These are phyloP conservation scores for Teunomyces aglyptinius DNA, from an alignment of 805 yeast genomes.

Conservation along the genomic window DNA sequence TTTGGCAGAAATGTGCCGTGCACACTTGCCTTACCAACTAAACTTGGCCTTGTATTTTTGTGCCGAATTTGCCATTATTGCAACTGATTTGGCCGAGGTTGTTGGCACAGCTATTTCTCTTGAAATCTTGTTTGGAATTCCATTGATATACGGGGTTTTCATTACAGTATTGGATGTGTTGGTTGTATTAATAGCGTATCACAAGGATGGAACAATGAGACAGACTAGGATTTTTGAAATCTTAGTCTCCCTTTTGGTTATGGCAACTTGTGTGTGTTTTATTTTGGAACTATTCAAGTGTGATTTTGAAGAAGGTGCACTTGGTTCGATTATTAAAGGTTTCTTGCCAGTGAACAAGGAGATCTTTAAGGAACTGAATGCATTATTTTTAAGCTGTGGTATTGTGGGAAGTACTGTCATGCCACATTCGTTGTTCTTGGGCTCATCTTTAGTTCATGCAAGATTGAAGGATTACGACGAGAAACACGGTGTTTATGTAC, in stretches of 20 bases:
- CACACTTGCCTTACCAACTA: slow-evolving; percentile 64
- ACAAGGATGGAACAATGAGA: slow-evolving; percentile 69
- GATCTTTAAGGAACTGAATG: slow-evolving; percentile 33
- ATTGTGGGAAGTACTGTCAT: slow-evolving; percentile 48
- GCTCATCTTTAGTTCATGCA: slow-evolving; percentile 44
- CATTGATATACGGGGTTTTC: slow-evolving; percentile 71
- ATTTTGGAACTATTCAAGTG: slow-evolving; percentile 60
- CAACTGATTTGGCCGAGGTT: slow-evolving; percentile 92
- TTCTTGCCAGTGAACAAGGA: slow-evolving; percentile 55
- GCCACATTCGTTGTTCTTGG: slow-evolving; percentile 46
- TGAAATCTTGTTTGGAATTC: slow-evolving; percentile 71
- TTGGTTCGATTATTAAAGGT: slow-evolving; percentile 56
- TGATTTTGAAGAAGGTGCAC: slow-evolving; percentile 50
- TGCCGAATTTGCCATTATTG: slow-evolving; percentile 85
- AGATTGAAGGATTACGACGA: slow-evolving; percentile 42
- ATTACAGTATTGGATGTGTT: slow-evolving; percentile 81
- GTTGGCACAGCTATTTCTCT: slow-evolving; percentile 90
- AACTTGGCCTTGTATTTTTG: slow-evolving; percentile 62
- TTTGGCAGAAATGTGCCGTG: slow-evolving; percentile 79
- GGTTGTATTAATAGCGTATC: slow-evolving; percentile 73
- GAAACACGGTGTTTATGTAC: slow-evolving; percentile 23
- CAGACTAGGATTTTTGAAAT: slow-evolving; percentile 76
- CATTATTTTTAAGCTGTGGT: slow-evolving; percentile 44
- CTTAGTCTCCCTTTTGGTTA: slow-evolving; percentile 68
- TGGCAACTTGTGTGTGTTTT: slow-evolving; percentile 75